Evolutionary conservation across 345 rosid genomes (phyloP).

Genomic region (Rhodomyrtus tomentosa): DNA sequence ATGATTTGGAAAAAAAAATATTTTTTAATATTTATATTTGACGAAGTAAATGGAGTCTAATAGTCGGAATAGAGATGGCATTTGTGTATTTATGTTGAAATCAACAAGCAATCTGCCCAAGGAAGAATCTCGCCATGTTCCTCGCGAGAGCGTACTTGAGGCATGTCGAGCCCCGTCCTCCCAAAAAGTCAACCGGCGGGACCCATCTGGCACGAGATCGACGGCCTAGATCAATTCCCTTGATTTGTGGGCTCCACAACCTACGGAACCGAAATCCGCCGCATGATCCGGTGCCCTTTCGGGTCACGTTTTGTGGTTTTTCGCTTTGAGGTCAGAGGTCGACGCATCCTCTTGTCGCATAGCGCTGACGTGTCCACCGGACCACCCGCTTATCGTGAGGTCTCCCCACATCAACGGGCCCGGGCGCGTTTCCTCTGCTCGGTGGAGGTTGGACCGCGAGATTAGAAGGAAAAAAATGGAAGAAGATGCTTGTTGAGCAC

Average conservation of each 20-base stretch:
- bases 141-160: not conserved
- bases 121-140: not conserved
- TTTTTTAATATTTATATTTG: no score
- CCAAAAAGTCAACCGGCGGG: not conserved
- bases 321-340: not conserved
- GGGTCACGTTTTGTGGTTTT: not conserved
- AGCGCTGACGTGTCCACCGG: not conserved
- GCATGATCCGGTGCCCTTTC: not conserved
- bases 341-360: not conserved
- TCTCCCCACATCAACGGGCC: not conserved
- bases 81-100: not conserved
- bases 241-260: not conserved
- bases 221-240: not conserved
- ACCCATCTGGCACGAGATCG: not conserved
- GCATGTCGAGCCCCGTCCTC: not conserved
- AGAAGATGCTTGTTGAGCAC: not conserved
- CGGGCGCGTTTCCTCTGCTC: not conserved
- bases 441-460: not conserved
- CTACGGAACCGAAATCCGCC: not conserved
- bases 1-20: no score
- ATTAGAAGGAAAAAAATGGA: not conserved
- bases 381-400: not conserved
- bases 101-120: not conserved
- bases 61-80: not conserved
- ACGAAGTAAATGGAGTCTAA: no score